These are phyloP conservation scores for Ambrosia hybrid DNA, from an alignment of 140 eudicot genomes.

Conservation along the genomic window DNA sequence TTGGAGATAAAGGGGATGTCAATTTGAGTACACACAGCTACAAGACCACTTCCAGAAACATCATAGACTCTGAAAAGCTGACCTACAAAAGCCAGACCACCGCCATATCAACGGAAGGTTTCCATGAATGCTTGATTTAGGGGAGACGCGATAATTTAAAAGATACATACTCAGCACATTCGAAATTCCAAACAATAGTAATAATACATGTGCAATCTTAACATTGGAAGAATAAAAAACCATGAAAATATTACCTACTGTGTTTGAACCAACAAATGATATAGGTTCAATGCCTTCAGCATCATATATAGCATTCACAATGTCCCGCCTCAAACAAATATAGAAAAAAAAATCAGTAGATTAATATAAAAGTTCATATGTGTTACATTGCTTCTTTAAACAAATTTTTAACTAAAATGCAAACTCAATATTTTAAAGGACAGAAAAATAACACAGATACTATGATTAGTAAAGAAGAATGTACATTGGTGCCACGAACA, in stretches of 20 bases:
- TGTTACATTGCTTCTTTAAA: slow-evolving; percentile 2
- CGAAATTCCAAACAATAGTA: no score
- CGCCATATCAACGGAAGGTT: no score
- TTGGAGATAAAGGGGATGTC: no score
- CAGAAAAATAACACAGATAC: background rate
- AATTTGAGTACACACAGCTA: no score
- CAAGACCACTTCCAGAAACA: no score
- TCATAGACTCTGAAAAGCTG: slow-evolving; percentile 7
- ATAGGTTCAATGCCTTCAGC: slow-evolving; percentile 83
- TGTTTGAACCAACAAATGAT: slow-evolving; percentile 82
- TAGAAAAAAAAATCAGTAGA: slow-evolving; percentile 21
- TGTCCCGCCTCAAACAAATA: slow-evolving; percentile 48
- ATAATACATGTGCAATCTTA: no score
- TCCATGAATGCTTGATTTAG: no score
- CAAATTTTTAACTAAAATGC: background rate
- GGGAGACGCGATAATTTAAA: no score
- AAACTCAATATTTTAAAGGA: slow-evolving; percentile 1
- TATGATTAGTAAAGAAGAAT: slow-evolving; percentile 1
- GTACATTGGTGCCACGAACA: slow-evolving; percentile 95
- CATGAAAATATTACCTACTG: no score
- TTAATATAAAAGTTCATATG: background rate
- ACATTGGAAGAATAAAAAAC: no score
- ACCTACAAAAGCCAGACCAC: no score
- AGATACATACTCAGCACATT: no score
- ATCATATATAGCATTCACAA: slow-evolving; percentile 92